Conservation (phyloP, 2,329 filamentous ascomycete genomes). For the Colletotrichum viniferum region DNA sequence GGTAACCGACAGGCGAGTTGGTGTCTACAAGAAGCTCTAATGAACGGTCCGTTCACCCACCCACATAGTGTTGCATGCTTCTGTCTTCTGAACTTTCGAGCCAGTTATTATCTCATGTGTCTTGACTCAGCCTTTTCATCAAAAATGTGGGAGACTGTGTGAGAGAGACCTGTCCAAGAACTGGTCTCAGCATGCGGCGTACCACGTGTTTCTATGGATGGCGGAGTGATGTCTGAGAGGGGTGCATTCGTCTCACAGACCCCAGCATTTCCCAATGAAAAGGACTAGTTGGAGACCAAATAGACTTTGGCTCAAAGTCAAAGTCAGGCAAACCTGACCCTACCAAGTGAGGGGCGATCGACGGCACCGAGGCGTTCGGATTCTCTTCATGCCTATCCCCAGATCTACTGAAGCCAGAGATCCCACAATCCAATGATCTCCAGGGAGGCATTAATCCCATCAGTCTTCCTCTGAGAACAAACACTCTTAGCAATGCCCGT, state of each 20-base stretch:
- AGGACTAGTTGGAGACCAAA: neutral
- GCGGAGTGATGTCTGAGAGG: neutral
- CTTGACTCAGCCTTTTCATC: neutral
- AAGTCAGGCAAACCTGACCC: neutral
- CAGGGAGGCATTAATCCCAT: neutral
- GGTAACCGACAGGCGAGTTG: neutral
- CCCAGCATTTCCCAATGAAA: neutral
- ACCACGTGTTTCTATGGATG: neutral
- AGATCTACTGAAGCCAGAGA: neutral
- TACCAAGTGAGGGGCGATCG: neutral
- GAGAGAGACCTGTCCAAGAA: neutral
- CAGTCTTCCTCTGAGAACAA: neutral
- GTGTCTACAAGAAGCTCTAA: neutral
- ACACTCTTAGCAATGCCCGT: neutral
- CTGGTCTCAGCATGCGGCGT: no score
- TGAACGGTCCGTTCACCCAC: neutral
- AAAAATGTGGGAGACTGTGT: neutral
- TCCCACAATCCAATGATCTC: neutral
- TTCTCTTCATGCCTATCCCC: neutral
- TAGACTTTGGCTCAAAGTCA: neutral
- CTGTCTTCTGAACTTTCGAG: neutral
- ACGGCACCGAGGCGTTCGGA: neutral
- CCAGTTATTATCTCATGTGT: neutral
- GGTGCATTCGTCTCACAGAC: neutral
- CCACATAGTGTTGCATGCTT: neutral